These are phyloP conservation scores for Heterobasidion annosum DNA, from an alignment of 1,284 basidiomycete species.

Conservation along the genomic window DNA sequence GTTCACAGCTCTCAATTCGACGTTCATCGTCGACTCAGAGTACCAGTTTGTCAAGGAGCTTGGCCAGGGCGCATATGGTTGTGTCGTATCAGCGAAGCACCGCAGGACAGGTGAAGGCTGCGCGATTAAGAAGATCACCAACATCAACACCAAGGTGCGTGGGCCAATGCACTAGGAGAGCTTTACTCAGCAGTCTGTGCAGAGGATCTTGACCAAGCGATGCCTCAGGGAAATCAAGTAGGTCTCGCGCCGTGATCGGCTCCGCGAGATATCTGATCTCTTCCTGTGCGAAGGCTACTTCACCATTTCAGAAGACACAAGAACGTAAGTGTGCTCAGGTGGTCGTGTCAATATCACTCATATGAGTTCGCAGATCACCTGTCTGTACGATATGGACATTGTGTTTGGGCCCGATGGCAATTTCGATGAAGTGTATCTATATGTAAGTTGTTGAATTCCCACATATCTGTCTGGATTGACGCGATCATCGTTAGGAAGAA, in stretches of 20 bases:
- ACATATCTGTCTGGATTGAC: neutral
- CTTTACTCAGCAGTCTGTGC: slow-evolving; percentile 4
- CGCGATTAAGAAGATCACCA: slow-evolving; percentile 96
- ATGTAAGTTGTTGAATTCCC: slow-evolving; percentile 40
- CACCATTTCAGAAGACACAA: slow-evolving; percentile 98
- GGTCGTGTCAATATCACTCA: neutral
- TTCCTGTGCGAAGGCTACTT: slow-evolving; percentile 46
- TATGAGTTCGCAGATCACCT: slow-evolving; percentile 55
- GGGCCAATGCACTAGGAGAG: neutral
- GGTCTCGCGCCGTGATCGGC: slow-evolving; percentile 15
- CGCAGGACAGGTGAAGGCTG: slow-evolving; percentile 81
- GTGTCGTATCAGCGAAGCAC: slow-evolving; percentile 83
- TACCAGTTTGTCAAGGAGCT: slow-evolving; percentile 94
- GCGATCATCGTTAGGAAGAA: slow-evolving; percentile 59
- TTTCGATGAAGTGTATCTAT: slow-evolving; percentile 95
- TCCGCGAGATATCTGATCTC: neutral
- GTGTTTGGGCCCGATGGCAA: slow-evolving; percentile 83
- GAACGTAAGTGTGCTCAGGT: slow-evolving; percentile 48
- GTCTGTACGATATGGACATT: slow-evolving; percentile 96
- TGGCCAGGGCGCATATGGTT: slow-evolving; percentile 91
- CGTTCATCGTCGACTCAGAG: slow-evolving; percentile 83
- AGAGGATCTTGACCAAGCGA: slow-evolving; percentile 92
- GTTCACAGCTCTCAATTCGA: slow-evolving; percentile 75
- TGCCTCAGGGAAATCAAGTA: slow-evolving; percentile 91
- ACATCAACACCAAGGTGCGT: slow-evolving; percentile 87